Conservation (phyloP, 2,329 filamentous ascomycete species). For the Colletotrichum euphorbiae region DNA sequence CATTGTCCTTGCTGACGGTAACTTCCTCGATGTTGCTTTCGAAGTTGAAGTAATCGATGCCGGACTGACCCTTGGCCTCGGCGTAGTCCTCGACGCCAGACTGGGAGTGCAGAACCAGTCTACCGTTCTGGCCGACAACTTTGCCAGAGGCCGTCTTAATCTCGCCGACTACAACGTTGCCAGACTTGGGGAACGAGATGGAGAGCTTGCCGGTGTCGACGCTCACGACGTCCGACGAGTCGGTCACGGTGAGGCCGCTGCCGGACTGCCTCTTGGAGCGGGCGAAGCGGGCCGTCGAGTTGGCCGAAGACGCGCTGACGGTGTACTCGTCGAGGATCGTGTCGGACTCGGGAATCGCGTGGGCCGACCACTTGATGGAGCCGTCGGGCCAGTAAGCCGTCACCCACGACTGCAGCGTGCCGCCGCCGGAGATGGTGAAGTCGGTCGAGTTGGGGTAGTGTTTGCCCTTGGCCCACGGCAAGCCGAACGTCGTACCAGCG, state of each 20-base stretch:
- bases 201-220: conserved; percentile 59
- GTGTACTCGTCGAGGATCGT: conserved; percentile 56
- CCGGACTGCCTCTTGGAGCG: conserved; percentile 47
- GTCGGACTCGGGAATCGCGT: conserved; percentile 61
- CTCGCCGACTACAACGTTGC: conserved; percentile 52
- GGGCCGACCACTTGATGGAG: conserved; percentile 71
- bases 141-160: conserved; percentile 56
- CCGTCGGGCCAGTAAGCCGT: conserved; percentile 71
- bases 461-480: conserved; percentile 57
- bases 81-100: conserved; percentile 56
- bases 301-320: conserved; percentile 41
- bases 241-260: conserved; percentile 45
- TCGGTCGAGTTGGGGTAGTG: conserved; percentile 50
- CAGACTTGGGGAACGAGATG: conserved; percentile 56
- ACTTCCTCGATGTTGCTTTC: conserved; percentile 63
- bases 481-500: conserved; percentile 56
- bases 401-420: conserved; percentile 61
- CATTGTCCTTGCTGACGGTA: conserved; percentile 57
- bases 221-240: conserved; percentile 45
- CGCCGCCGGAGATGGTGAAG: conserved; percentile 48
- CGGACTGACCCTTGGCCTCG: conserved; percentile 49
- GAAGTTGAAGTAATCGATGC: conserved; percentile 58
- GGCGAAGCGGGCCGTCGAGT: conserved; percentile 43
- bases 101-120: conserved; percentile 65
- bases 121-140: conserved; percentile 58